Conservation (phyloP, 192 early-diverging fungal species). For the Coemansia sp. region DNA sequence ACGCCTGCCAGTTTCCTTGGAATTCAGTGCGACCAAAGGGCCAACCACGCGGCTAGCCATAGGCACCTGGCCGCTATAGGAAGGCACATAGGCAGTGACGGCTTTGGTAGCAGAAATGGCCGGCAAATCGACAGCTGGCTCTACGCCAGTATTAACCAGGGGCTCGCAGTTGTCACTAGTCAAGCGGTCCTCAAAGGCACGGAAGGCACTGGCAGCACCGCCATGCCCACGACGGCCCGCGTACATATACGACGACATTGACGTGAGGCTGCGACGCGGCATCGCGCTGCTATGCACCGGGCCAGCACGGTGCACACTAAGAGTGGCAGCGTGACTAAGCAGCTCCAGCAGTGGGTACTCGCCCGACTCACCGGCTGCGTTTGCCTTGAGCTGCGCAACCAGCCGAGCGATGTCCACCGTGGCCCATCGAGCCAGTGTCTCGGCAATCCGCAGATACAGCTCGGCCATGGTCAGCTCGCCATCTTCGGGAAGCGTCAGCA, state of each 20-base stretch:
- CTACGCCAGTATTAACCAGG: conserved; percentile 10
- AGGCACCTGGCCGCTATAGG: neutral
- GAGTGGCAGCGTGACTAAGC: conserved; percentile 19
- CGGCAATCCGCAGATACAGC: conserved; percentile 30
- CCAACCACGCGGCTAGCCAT: neutral
- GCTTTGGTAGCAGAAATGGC: neutral
- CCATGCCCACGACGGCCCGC: conserved; percentile 12
- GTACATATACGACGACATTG: conserved; percentile 31
- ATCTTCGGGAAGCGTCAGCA: conserved; percentile 23
- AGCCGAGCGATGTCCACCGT: conserved; percentile 30
- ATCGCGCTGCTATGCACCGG: neutral
- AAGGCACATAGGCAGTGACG: neutral
- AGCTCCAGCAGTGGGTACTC: conserved; percentile 32
- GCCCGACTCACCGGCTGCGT: neutral
- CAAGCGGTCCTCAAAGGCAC: conserved; percentile 37
- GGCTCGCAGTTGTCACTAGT: conserved; percentile 28
- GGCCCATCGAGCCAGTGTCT: conserved; percentile 32
- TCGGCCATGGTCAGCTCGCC: conserved; percentile 23
- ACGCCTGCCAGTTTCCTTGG: neutral
- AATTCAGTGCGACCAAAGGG: neutral
- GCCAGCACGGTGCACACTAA: conserved; percentile 31
- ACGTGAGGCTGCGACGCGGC: conserved; percentile 34
- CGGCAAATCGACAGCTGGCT: neutral
- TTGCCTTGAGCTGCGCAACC: conserved; percentile 14
- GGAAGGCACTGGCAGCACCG: conserved; percentile 20